Evolutionary conservation across 345 rosid genomes (phyloP).

Genomic region (Rubroshorea leprosula): DNA sequence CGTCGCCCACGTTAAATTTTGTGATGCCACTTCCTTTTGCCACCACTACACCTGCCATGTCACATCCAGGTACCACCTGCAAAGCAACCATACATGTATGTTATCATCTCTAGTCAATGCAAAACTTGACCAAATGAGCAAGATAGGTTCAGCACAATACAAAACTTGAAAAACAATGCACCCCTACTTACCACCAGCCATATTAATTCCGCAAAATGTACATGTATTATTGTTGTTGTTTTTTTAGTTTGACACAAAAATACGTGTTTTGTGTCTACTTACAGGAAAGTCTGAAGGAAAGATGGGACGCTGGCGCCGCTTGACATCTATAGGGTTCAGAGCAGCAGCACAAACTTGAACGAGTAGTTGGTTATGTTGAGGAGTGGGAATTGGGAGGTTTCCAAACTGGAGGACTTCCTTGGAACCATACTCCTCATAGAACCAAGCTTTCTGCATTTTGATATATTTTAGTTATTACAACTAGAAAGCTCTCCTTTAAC

Average conservation of each 20-base stretch:
- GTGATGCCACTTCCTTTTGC: slow-evolving; percentile 25
- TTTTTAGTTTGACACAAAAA: too few species aligned
- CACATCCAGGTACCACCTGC: slow-evolving; percentile 47
- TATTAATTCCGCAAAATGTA: background rate
- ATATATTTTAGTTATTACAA: background rate
- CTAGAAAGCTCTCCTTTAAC: too few species aligned
- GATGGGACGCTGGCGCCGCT: slow-evolving; percentile 32
- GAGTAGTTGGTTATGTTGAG: slow-evolving; percentile 27
- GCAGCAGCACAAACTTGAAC: slow-evolving; percentile 42
- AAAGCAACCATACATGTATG: too few species aligned
- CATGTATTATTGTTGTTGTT: too few species aligned
- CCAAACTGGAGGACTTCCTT: slow-evolving; percentile 42
- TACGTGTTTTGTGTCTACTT: slow-evolving; percentile 13
- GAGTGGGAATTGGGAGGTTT: slow-evolving; percentile 31
- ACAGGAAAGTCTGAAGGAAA: slow-evolving; percentile 40
- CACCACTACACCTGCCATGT: slow-evolving; percentile 44
- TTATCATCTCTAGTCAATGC: too few species aligned
- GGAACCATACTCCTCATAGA: slow-evolving; percentile 37
- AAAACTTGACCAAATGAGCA: too few species aligned
- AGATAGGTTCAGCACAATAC: too few species aligned
- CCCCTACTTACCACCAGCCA: too few species aligned
- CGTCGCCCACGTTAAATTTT: slow-evolving; percentile 30
- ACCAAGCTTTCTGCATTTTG: slow-evolving; percentile 39
- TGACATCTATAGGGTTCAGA: slow-evolving; percentile 43
- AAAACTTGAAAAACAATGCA: too few species aligned